Evolutionary conservation across 1,139 yeast species (phyloP), one percentile per base, ranked within the genome.

Genomic region (Hansenula anomala): DNA sequence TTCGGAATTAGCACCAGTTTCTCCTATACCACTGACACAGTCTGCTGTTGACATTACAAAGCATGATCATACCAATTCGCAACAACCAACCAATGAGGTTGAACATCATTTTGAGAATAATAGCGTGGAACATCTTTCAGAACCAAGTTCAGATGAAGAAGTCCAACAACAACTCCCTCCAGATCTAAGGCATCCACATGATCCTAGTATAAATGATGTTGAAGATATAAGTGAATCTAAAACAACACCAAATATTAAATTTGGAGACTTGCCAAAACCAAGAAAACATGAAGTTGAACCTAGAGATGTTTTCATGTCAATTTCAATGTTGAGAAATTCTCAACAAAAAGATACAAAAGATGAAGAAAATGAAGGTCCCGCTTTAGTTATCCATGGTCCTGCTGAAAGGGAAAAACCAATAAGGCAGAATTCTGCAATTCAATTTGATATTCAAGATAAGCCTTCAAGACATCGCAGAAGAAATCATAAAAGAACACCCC

Each of bases 301-400:
- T 1, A 78, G 84, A 37, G 96, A 89, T 55, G 82, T 89, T 80
- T 82, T 71, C 55, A 71, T 83, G 63, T 87, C 96, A 2, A 83
- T 88, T 48, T 81, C 87, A 37, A 79, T 87, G 80, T 67, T 88
- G 61, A 82, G 80, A 52, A 69, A 72, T 39, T 68, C 69, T 37
- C 73, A 73, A 28, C 56, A 59, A 18, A 44, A 46, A 9, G 47
- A 54, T 12, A 45, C 49, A 14, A 58, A 56, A 7, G 54, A 54
- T 17, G 67, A 64, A 11, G 68, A 65, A 31, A 80, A 79, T 25
- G 81, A 80, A 28, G 96, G 90, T 3, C 96, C 95, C 11, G 89
- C 94, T 1, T 64, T 90, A 36, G 78, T 85, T 12, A 84, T 89
- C 40, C 75, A 76, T 48, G 80, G 95, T 2, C 97, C 96, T 2